Evolutionary conservation across 768 basidiomycete genomes (phyloP).

Genomic region (Tulasnella sp.): DNA sequence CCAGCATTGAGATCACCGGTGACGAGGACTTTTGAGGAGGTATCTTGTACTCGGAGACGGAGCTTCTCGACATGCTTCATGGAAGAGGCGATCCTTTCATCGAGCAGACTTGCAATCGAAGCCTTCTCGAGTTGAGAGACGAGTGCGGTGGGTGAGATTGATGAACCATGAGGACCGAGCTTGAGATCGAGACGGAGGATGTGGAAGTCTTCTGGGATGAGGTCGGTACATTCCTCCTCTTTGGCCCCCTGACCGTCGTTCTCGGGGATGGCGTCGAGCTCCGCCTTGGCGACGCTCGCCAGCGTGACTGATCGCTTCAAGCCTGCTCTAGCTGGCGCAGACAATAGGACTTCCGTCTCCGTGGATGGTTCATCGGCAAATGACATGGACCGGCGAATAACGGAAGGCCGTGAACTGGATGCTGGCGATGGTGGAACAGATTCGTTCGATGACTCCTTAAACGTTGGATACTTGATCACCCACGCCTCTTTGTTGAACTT

Average conservation of each 20-base stretch:
- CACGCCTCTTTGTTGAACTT: slow-evolving; percentile 76
- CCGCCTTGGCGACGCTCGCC: slow-evolving; percentile 29
- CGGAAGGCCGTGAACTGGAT: slow-evolving; percentile 22
- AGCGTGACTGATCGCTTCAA: slow-evolving; percentile 46
- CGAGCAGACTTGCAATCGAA: slow-evolving; percentile 83
- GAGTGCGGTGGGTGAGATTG: slow-evolving; percentile 50
- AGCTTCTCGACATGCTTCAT: slow-evolving; percentile 74
- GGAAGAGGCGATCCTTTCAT: slow-evolving; percentile 65
- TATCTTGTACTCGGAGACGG: slow-evolving; percentile 75
- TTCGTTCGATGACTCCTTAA: slow-evolving; percentile 24
- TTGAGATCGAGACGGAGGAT: slow-evolving; percentile 88
- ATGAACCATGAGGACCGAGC: slow-evolving; percentile 60
- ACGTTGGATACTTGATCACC: slow-evolving; percentile 70
- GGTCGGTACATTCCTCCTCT: slow-evolving; percentile 19
- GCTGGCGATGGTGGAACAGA: slow-evolving; percentile 27
- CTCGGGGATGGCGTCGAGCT: slow-evolving; percentile 31
- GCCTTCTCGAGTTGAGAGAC: slow-evolving; percentile 86
- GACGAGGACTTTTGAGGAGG: slow-evolving; percentile 88
- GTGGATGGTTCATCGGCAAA: slow-evolving; percentile 72
- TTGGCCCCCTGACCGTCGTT: slow-evolving; percentile 22
- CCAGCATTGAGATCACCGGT: slow-evolving; percentile 98
- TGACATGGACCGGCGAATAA: slow-evolving; percentile 54
- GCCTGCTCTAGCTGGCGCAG: slow-evolving; percentile 32
- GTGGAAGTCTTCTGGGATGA: slow-evolving; percentile 49
- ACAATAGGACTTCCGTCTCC: slow-evolving; percentile 52